Evolutionary conservation across 176 grass and related monocot species (phyloP).

Genomic region (Zea mays): DNA sequence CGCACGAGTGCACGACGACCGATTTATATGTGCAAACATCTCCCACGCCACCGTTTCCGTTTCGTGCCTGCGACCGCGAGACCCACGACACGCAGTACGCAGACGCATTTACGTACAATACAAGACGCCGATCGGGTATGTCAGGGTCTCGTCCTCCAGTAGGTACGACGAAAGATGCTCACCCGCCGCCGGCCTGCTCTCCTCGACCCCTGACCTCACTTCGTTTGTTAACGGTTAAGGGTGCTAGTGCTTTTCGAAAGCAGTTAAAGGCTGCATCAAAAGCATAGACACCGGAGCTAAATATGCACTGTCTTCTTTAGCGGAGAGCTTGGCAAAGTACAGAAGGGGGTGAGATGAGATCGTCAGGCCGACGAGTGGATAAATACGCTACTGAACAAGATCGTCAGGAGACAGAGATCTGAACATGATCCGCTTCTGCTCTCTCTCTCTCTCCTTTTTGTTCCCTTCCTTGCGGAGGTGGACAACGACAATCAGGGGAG

Average conservation of each 20-base stretch:
- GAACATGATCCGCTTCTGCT: slow-evolving; percentile 10
- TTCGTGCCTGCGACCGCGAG: too few species aligned
- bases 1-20: not conserved
- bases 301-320: slow-evolving; percentile 2
- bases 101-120: not conserved
- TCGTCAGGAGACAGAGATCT: not conserved
- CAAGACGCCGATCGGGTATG: not conserved
- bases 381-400: not conserved
- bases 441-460: slow-evolving; percentile 8
- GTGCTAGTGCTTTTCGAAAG: not conserved
- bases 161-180: slow-evolving; percentile 42
- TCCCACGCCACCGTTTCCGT: not conserved
- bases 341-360: not conserved
- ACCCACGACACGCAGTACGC: not conserved
- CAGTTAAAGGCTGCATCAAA: slow-evolving; percentile 34
- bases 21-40: slow-evolving; percentile 42
- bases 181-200: slow-evolving; percentile 22
- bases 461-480: slow-evolving; percentile 13
- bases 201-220: not conserved
- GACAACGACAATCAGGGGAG: not conserved
- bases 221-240: slow-evolving; percentile 10
- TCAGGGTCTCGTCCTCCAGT: slow-evolving; percentile 2
- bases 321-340: slow-evolving; percentile 21
- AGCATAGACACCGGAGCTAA: not conserved
- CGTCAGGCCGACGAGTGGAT: not conserved